A percentile compares a stretch with the other conserved stretches of the same genome.
phyloP scores from a whole-genome alignment of 2,329 filamentous ascomycete genomes.

The Ophiostoma pallidulum region DNA sequence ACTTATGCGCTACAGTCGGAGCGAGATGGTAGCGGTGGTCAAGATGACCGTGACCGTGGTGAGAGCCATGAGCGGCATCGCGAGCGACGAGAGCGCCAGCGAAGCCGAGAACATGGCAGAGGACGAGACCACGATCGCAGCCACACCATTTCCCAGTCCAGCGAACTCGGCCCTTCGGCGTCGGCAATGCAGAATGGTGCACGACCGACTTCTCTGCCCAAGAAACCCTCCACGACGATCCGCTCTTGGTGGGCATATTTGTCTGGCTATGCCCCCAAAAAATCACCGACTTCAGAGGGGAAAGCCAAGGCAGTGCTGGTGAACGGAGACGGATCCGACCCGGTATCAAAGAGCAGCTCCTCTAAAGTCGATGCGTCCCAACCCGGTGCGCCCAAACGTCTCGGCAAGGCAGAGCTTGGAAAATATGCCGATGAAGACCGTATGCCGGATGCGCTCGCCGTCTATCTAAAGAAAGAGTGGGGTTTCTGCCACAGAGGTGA shows the following conservation, averaged over 20 bases:
- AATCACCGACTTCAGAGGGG: not conserved
- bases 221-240: not conserved
- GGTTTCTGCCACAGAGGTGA: conserved; percentile 45
- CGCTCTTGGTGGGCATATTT: not conserved
- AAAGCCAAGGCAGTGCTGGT: not conserved
- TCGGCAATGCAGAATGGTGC: not conserved
- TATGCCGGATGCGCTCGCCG: conserved; percentile 62
- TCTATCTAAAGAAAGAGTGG: conserved; percentile 50
- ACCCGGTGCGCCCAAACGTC: conserved; percentile 5
- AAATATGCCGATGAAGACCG: conserved; percentile 62
- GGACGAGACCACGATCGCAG: not conserved
- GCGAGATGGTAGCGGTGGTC: not conserved
- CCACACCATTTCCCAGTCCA: no score
- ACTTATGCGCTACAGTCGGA: not conserved
- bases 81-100: conserved; percentile 8
- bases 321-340: not conserved
- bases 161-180: not conserved
- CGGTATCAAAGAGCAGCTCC: not conserved
- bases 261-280: not conserved
- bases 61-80: conserved; percentile 1
- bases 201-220: not conserved
- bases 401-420: conserved; percentile 54
- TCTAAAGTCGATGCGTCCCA: not conserved
- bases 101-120: not conserved
- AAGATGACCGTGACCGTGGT: not conserved